A percentile compares a stretch with the other conserved stretches of the same genome.
Conservation (phyloP, 345 rosid species). For the Kandelia obovata region DNA sequence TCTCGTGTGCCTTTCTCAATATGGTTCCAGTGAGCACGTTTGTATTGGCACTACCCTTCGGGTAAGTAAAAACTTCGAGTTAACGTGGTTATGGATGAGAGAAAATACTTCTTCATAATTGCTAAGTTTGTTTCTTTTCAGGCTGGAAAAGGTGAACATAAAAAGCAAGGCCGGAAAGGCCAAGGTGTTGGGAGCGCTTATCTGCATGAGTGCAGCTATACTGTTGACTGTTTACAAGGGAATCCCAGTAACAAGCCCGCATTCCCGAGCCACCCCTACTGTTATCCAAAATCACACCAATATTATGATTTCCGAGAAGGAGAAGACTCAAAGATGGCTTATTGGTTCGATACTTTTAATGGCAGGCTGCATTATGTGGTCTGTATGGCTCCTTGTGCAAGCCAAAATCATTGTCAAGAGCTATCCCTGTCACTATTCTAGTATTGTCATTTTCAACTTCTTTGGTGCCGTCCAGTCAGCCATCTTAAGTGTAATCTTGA, state of each 20-base stretch:
- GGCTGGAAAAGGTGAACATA: constrained; percentile 20
- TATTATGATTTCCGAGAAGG: neutral
- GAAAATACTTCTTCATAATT: neutral
- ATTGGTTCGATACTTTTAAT: constrained; percentile 23
- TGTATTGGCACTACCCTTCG: constrained; percentile 18
- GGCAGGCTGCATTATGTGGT: constrained; percentile 20
- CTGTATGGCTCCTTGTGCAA: constrained; percentile 31
- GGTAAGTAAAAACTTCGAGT: constrained; percentile 5
- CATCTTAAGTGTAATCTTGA: neutral
- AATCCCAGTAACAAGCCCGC: constrained; percentile 11
- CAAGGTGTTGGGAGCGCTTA: constrained; percentile 21
- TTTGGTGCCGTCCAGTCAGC: constrained; percentile 25
- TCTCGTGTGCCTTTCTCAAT: constrained; percentile 31
- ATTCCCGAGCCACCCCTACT: neutral
- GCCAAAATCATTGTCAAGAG: constrained; percentile 14
- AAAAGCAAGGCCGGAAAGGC: constrained; percentile 23
- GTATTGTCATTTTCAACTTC: constrained; percentile 21
- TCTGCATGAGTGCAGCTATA: constrained; percentile 27
- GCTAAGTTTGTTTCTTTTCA: neutral
- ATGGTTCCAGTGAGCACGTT: constrained; percentile 29
- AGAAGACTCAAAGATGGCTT: constrained; percentile 15
- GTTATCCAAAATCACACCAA: neutral
- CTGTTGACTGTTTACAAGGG: constrained; percentile 22
- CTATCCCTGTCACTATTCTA: constrained; percentile 25
- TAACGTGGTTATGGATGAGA: neutral